Evolutionary conservation across 306 rosid genomes (phyloP).

Genomic region (Rosa chinensis): DNA sequence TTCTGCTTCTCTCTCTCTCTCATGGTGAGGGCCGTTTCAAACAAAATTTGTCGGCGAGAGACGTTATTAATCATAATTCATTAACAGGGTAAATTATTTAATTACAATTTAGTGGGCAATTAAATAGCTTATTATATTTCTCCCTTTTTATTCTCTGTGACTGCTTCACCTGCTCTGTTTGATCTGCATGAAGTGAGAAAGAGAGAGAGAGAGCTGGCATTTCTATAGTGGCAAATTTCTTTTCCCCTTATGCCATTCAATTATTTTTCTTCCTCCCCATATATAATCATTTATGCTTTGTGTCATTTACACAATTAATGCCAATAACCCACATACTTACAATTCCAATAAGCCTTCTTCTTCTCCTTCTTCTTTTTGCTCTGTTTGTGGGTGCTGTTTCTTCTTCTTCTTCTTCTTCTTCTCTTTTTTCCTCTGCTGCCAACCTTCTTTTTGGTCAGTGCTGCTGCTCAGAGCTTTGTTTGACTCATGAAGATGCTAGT

Average conservation of each 20-base stretch:
- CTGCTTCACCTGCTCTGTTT: background rate
- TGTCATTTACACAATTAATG: slow-evolving; percentile 77
- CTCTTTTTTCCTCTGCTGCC: slow-evolving; percentile 26
- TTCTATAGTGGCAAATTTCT: slow-evolving; percentile 21
- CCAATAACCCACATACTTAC: slow-evolving; percentile 43
- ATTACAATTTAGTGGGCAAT: slow-evolving; percentile 50
- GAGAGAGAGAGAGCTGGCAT: slow-evolving; percentile 44
- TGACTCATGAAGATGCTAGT: slow-evolving; percentile 90
- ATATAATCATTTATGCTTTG: slow-evolving; percentile 37
- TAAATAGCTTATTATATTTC: slow-evolving; percentile 1
- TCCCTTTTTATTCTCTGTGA: slow-evolving; percentile 1
- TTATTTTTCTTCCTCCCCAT: slow-evolving; percentile 17
- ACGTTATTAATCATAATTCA: slow-evolving; percentile 69
- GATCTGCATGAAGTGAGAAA: slow-evolving; percentile 14
- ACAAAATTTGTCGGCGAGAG: slow-evolving; percentile 81
- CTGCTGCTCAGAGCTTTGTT: slow-evolving; percentile 34
- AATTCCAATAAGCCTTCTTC: slow-evolving; percentile 11
- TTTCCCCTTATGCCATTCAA: slow-evolving; percentile 16
- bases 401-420: slow-evolving; percentile 23
- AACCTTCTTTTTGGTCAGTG: slow-evolving; percentile 42
- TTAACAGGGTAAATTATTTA: slow-evolving; percentile 5
- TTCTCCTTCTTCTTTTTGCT: background rate
- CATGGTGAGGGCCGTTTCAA: slow-evolving; percentile 58
- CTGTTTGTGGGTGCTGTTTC: slow-evolving; percentile 19
- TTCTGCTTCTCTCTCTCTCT: background rate